Base-by-base conservation (phyloP, 768 basidiomycete species). In the Cystofilobasidium macerans region DNA sequence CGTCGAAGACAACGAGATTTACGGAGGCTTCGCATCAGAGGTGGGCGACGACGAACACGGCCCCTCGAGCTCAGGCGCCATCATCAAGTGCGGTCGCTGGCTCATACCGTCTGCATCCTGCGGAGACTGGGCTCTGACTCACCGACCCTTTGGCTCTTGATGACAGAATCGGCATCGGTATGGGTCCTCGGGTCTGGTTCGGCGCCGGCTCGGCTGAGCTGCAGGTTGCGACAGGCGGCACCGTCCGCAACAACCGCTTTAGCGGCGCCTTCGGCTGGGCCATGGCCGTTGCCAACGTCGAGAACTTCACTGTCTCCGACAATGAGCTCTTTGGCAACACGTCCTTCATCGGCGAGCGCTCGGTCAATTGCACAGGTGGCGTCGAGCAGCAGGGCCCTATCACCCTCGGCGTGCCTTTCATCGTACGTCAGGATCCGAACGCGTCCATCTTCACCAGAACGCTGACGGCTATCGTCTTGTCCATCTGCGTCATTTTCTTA, bases 171-270 rank as follows among this genome's bases (percentile, higher is more conserved):
- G 87, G 85, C n/a, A 84, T 89, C 57, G 87, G 86, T 33, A 81
- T 88, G 20, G 87, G 88, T 12, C 86, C 88, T 12, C 82, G 82
- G 14, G 83, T 82, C 20, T 89, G 87, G 87, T 88, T 87, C 66
- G 85, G 83, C 3, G 76, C 70, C 26, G 65, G 59, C 18, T 48
- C 81, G 3, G 56, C 57, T 14, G 45, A 58, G 57, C 64, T 64
- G 22, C 43, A 47, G 22, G 18, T 45, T 3, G 40, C 42, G 8
- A 30, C 22, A 3, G 56, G 56, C 18, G 64, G 56, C 12, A 81
- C 78, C 73, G 77, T 73, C 42, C 78, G 78, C n/a, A 76, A 81
- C 72, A 88, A 89, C 64, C 36, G 59, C 0, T 70, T 73, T 33
- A 64, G 64, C 0, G 75, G 75, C 22, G 73, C 72, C 0, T 87